Percentiles rank a stretch among this genome's conserved stretches.
Conservation (phyloP, 1,284 basidiomycete genomes). For the Ganoderma sp. region DNA sequence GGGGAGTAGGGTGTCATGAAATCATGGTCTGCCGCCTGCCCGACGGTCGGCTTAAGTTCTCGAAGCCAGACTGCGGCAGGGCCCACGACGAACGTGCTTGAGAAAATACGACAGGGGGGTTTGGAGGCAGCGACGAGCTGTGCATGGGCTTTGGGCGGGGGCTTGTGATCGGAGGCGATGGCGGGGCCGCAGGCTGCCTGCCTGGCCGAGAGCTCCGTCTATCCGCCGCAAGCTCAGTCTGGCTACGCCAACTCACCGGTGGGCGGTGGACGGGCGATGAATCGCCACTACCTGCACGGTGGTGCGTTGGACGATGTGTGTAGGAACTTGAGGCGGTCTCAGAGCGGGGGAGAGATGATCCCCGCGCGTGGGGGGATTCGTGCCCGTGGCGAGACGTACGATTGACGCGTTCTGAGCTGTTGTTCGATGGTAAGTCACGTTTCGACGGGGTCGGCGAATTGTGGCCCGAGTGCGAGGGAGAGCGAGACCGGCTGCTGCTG, state of each 20-base stretch:
- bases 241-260: not conserved
- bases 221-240: slow-evolving; percentile 26
- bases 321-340: slow-evolving; percentile 17
- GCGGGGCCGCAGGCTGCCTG: not conserved
- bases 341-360: slow-evolving; percentile 27
- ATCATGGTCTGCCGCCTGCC: slow-evolving; percentile 32
- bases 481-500: slow-evolving; percentile 25
- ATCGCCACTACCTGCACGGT: slow-evolving; percentile 35
- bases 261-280: slow-evolving; percentile 18
- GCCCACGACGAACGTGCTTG: slow-evolving; percentile 33
- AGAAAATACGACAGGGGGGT: slow-evolving; percentile 24
- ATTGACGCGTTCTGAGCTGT: slow-evolving; percentile 35
- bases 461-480: slow-evolving; percentile 37
- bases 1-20: slow-evolving; percentile 26
- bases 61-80: slow-evolving; percentile 31
- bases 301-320: slow-evolving; percentile 20
- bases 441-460: slow-evolving; percentile 37
- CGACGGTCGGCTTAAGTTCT: slow-evolving; percentile 34
- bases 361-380: slow-evolving; percentile 18
- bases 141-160: slow-evolving; percentile 28
- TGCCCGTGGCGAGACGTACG: slow-evolving; percentile 23
- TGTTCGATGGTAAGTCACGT: slow-evolving; percentile 27
- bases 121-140: slow-evolving; percentile 29
- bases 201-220: slow-evolving; percentile 21
- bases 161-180: slow-evolving; percentile 11